These are phyloP conservation scores for Epichloe baconii DNA, from an alignment of 2,329 filamentous ascomycete genomes.

Conservation along the genomic window DNA sequence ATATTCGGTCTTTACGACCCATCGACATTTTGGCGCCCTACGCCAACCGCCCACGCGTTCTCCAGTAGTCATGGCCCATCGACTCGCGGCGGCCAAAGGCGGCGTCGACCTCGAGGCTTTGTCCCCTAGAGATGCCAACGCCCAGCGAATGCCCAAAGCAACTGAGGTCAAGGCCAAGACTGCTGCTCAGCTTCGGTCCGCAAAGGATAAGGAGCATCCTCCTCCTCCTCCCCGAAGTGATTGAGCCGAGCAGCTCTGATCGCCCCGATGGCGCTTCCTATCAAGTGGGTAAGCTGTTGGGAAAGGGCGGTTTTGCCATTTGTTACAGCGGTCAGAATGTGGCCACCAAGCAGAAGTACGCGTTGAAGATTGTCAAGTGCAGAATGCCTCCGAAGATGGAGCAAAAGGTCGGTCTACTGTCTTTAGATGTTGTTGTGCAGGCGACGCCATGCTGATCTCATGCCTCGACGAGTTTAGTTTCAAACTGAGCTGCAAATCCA, in stretches of 20 bases:
- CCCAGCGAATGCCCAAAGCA: slow-evolving; percentile 36
- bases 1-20: background rate
- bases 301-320: slow-evolving; percentile 73
- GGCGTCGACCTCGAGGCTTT: slow-evolving; percentile 47
- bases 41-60: slow-evolving; percentile 4
- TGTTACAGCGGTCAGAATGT: slow-evolving; percentile 61
- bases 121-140: slow-evolving; percentile 52
- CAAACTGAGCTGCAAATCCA: slow-evolving; percentile 90
- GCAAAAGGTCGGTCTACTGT: slow-evolving; percentile 53
- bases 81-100: slow-evolving; percentile 33
- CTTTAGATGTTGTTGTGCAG: background rate
- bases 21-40: background rate
- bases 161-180: slow-evolving; percentile 39
- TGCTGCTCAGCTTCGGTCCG: slow-evolving; percentile 38
- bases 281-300: slow-evolving; percentile 59
- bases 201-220: slow-evolving; percentile 53
- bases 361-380: slow-evolving; percentile 73
- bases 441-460: background rate
- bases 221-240: slow-evolving; percentile 49
- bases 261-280: slow-evolving; percentile 59
- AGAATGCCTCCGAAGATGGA: slow-evolving; percentile 74
- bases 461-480: slow-evolving; percentile 30
- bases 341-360: slow-evolving; percentile 54
- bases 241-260: slow-evolving; percentile 53
- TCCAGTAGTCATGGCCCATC: slow-evolving; percentile 29